A percentile compares a stretch with the other conserved stretches of the same genome.
Evolutionary conservation across 805 yeast species (phyloP).

Genomic region (Candida manassasensis): DNA sequence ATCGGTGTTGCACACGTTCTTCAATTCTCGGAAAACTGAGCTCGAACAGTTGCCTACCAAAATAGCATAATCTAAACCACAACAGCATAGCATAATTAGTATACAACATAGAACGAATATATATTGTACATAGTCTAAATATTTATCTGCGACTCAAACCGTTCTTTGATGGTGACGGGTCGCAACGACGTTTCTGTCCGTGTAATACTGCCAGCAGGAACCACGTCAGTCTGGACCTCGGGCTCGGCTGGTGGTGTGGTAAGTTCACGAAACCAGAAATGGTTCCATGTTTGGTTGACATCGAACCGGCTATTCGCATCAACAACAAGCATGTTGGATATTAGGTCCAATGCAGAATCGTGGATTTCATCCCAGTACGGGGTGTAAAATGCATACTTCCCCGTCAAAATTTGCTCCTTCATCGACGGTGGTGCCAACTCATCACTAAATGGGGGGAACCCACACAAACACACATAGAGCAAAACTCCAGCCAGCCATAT

Average conservation of each 20-base stretch:
- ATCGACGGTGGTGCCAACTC: conserved; percentile 75
- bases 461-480: conserved; percentile 73
- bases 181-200: conserved; percentile 3
- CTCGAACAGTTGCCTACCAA: conserved; percentile 5
- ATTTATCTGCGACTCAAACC: conserved; percentile 3
- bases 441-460: conserved; percentile 82
- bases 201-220: background rate
- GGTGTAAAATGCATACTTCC: conserved; percentile 67
- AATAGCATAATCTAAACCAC: conserved; percentile 5
- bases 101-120: background rate
- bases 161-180: conserved; percentile 3
- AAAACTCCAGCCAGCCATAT: conserved; percentile 82
- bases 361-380: conserved; percentile 75
- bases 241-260: no score
- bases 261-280: conserved; percentile 41
- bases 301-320: conserved; percentile 43
- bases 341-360: conserved; percentile 62
- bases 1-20: conserved; percentile 14
- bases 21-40: conserved; percentile 11
- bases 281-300: conserved; percentile 34
- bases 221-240: no score
- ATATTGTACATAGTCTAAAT: conserved; percentile 3
- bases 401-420: conserved; percentile 67
- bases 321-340: conserved; percentile 55
- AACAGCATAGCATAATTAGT: no score